These are phyloP conservation scores for Chalciporus pseudorubinellus DNA, from an alignment of 768 basidiomycete genomes.

Conservation along the genomic window DNA sequence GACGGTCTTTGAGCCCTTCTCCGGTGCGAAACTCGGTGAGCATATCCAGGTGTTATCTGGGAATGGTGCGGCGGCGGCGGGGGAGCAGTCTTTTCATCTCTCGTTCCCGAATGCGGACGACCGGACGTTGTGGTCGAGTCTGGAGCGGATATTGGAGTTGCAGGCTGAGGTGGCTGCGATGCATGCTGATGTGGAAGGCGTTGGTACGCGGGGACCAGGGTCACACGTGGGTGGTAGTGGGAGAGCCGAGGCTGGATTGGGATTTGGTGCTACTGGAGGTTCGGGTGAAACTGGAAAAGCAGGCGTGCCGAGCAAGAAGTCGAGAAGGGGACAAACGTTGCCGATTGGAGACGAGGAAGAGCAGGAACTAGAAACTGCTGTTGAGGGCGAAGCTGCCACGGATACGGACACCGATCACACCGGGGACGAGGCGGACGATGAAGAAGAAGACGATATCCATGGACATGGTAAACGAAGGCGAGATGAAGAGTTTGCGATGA, in stretches of 20 bases:
- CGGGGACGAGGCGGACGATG: constrained; percentile 38
- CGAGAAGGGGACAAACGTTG: constrained; percentile 35
- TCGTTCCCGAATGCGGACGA: constrained; percentile 28
- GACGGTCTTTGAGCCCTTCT: constrained; percentile 35
- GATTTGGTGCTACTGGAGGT: constrained; percentile 2
- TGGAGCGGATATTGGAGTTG: constrained; percentile 66
- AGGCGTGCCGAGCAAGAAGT: constrained; percentile 18
- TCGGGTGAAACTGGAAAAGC: constrained; percentile 14
- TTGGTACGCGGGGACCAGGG: constrained; percentile 25
- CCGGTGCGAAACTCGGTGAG: constrained; percentile 27
- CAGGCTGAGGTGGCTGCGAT: constrained; percentile 70
- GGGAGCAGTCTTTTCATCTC: constrained; percentile 1
- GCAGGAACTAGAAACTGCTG: constrained; percentile 7
- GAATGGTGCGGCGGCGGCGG: constrained; percentile 3
- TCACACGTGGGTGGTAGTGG: constrained; percentile 4
- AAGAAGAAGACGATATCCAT: constrained; percentile 46
- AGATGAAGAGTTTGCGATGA: constrained; percentile 66
- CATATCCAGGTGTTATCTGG: constrained; percentile 8
- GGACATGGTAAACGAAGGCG: constrained; percentile 52
- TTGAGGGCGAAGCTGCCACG: constrained; percentile 15
- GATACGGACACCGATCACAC: constrained; percentile 25
- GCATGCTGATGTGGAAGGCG: constrained; percentile 74
- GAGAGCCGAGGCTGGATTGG: constrained; percentile 6
- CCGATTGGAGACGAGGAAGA: constrained; percentile 31
- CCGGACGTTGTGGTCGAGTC: constrained; percentile 63